Base-by-base conservation (phyloP, 2,329 filamentous ascomycete genomes). In the Apiospora pterosperma region DNA sequence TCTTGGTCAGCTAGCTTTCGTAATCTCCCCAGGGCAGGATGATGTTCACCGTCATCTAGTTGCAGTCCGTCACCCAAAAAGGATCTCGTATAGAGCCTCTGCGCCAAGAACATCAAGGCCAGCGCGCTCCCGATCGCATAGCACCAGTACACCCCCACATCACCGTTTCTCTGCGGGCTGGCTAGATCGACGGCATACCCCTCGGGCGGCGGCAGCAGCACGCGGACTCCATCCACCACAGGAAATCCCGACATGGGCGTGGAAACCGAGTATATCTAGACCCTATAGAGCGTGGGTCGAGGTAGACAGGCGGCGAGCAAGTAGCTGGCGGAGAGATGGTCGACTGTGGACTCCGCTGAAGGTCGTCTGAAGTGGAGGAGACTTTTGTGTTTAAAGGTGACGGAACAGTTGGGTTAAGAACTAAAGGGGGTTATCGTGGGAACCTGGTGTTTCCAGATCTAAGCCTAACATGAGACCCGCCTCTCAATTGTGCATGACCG, bases 151-250 rank as follows among this genome's bases (percentile, higher is more conserved):
- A 73, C 69, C 0, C 72, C 62, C 1, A 67, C 38, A 12, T 70
- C 71, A 12, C 65, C 68, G 28, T 73, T 68, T 23, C 68, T 67
- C 55, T 69, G 69, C 3, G 77, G 76, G 44, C 78, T 69, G 2
- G 74, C 72, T 42, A 79, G 75, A 58, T 79, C 67, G 21, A 78
- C 74, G 8, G 71, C 69, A 62, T 77, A 79, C 34, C 70, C 76
- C 7, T 68, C 65, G 4, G 76, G 75, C 5, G 76, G 71, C 23
- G 66, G 39, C 6, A 70, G 62, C 14, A 74, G 58, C 12, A 69
- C 69, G 21, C 66, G 69, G n/a, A 72, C 68, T 39, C 74, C 73
- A 62, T 74, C 69, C 60, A 59, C 61, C 28, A 48, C 55, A 8
- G 62, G 60, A n/a, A 62, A 63, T 4, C 39, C 39, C 39, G 39